phyloP scores from a whole-genome alignment of 1,139 yeast species.

The Hemisphaericaspora lyxosophila region DNA sequence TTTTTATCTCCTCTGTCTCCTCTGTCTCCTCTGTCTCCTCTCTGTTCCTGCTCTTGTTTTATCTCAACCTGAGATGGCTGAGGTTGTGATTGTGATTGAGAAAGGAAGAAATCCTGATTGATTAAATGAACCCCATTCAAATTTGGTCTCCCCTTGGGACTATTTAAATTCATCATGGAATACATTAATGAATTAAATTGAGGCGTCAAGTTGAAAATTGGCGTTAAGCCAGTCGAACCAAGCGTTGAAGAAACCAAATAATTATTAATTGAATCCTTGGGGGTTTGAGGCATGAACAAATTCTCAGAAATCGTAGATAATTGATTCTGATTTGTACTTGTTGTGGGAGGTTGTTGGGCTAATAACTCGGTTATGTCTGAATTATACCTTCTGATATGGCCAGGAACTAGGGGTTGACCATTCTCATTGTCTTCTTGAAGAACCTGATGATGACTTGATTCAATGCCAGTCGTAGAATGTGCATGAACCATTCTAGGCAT shows the following conservation, averaged over 20 bases:
- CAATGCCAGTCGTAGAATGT: constrained; percentile 34
- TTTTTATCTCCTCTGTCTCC: too few species aligned
- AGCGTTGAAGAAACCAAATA: constrained; percentile 17
- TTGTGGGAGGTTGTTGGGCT: not conserved
- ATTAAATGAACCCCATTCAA: constrained; percentile 27
- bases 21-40: not conserved
- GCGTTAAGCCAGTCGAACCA: constrained; percentile 33
- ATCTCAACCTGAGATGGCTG: constrained; percentile 6
- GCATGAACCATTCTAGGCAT: constrained; percentile 22
- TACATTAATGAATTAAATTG: constrained; percentile 46
- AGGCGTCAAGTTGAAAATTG: constrained; percentile 42
- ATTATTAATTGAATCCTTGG: constrained; percentile 32
- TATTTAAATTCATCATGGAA: constrained; percentile 36
- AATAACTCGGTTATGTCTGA: constrained; percentile 28
- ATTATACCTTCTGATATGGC: constrained; percentile 29
- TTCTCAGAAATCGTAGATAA: constrained; percentile 20
- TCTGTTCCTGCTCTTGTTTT: constrained; percentile 8
- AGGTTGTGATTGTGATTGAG: constrained; percentile 3
- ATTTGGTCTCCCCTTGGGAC: constrained; percentile 31
- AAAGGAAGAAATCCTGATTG: constrained; percentile 34
- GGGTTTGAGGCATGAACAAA: constrained; percentile 34
- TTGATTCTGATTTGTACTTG: constrained; percentile 11
- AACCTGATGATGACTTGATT: constrained; percentile 10
- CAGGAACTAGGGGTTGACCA: constrained; percentile 12
- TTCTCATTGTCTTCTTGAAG: constrained; percentile 1